Base-by-base conservation (phyloP, 331 rosid genomes). In the Acacia pycnantha region DNA sequence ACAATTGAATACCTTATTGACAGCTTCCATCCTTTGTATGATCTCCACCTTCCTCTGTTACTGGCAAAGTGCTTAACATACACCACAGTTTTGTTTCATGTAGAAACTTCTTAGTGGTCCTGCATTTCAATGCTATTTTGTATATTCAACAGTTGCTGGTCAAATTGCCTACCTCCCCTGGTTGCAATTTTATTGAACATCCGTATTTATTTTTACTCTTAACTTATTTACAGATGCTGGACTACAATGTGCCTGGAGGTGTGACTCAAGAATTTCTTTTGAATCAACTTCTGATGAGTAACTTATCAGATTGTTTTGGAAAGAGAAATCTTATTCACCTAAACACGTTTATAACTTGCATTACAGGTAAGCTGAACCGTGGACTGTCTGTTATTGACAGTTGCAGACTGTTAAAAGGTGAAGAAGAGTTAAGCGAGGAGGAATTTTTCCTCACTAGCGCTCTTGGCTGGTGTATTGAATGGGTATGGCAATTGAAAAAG, bases 191-290 rank as follows among this genome's bases (percentile, higher is more conserved):
- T 33, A 47, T 73, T 61, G 44, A 58, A 43, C 65, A 41, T 76
- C 37, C 22, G 7, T 6, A 51, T 70, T 24, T 10, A 46, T 44
- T 37, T 37, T 37, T 37, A 37, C 40, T 87, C 6, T 76, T 76
- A 31, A 33, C 47, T 70, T 53, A 8, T 85, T 85, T 85, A 78
- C 97, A 95, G 99, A 95, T 95, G 99, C 88, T 95, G 91, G 98
- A 95, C 86, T 95, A 95, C 91, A 93, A 89, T 88, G 99, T 95
- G 70, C 97, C 94, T 0, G 98, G 99, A 91, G 99, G 98, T 94
- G 74, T 46, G 85, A 77, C 40, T 76, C 79, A 12, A 47, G 62
- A 33, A 77, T 70, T 24, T 71, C 44, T 81, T 62, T 62, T 27
- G 10, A 16, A 35, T 35, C 5, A 48, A 40, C 70, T 83, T 86